Conservation (phyloP, 768 basidiomycete genomes). For the Mycena alexandri region DNA sequence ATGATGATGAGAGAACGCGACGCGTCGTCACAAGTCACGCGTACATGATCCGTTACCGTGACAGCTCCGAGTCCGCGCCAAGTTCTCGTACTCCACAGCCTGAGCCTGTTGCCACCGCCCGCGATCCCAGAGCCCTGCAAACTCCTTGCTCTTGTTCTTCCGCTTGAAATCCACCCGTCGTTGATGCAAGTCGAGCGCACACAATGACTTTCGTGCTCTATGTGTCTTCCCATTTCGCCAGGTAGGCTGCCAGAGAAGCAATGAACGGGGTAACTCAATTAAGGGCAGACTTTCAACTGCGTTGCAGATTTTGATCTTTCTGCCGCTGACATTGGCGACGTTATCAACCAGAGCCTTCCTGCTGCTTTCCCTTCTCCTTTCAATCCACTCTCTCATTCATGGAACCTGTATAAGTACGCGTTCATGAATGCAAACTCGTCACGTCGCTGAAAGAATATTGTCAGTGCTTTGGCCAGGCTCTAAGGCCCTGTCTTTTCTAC, state of each 20-base stretch:
- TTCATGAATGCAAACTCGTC: constrained; percentile 53
- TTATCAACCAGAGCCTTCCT: constrained; percentile 86
- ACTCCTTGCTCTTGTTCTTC: no score
- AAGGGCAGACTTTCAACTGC: constrained; percentile 67
- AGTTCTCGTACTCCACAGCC: no score
- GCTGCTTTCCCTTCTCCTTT: constrained; percentile 82
- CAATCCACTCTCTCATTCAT: constrained; percentile 83
- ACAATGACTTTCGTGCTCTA: constrained; percentile 26
- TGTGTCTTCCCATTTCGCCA: constrained; percentile 44
- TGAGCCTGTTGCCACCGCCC: no score
- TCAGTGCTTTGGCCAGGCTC: constrained; percentile 59
- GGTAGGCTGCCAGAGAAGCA: constrained; percentile 40
- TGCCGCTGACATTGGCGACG: constrained; percentile 87
- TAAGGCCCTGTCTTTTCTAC: constrained; percentile 77
- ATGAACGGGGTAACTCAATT: no score
- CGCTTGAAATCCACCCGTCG: no score
- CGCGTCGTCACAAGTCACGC: no score
- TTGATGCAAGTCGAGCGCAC: no score
- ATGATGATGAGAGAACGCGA: no score
- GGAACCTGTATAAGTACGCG: constrained; percentile 70
- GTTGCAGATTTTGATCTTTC: constrained; percentile 84
- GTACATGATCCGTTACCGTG: no score
- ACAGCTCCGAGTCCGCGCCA: no score
- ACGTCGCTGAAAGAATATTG: not conserved
- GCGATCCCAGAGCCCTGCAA: no score